Evolutionary conservation across 2,329 filamentous ascomycete genomes (phyloP).

Genomic region (Dryadomyces sulphureus): DNA sequence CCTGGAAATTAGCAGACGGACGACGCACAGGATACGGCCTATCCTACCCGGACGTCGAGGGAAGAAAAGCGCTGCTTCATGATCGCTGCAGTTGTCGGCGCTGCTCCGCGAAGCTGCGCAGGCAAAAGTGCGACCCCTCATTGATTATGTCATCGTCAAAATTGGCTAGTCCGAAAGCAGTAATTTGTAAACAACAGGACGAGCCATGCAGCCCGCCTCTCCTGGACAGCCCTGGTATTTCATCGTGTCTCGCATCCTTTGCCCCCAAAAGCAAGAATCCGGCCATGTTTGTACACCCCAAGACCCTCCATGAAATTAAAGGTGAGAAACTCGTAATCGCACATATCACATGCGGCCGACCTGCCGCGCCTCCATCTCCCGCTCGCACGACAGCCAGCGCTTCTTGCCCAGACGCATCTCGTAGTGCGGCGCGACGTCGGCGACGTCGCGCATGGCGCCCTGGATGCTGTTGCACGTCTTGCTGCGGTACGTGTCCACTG

Average conservation of each 20-base stretch:
- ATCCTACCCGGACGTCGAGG: conserved; percentile 4
- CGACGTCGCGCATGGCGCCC: conserved; percentile 59
- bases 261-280: background rate
- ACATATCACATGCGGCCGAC: conserved; percentile 5
- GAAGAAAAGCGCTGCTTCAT: conserved; percentile 7
- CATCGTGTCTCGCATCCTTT: background rate
- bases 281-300: background rate
- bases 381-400: conserved; percentile 30
- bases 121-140: background rate
- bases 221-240: too few species aligned
- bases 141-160: background rate
- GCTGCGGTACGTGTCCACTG: conserved; percentile 88
- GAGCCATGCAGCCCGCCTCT: too few species aligned
- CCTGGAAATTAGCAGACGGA: conserved; percentile 34
- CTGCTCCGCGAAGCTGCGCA: too few species aligned
- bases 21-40: background rate
- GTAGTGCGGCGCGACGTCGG: conserved; percentile 65
- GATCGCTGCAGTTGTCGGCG: background rate
- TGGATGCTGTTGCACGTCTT: conserved; percentile 79
- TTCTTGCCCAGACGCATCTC: conserved; percentile 81
- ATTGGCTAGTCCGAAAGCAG: background rate
- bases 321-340: background rate
- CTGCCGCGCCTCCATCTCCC: conserved; percentile 10
- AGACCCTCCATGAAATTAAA: background rate
- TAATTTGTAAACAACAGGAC: background rate